phyloP scores from a whole-genome alignment of 768 basidiomycete genomes.

The Naganishia kalamii region DNA sequence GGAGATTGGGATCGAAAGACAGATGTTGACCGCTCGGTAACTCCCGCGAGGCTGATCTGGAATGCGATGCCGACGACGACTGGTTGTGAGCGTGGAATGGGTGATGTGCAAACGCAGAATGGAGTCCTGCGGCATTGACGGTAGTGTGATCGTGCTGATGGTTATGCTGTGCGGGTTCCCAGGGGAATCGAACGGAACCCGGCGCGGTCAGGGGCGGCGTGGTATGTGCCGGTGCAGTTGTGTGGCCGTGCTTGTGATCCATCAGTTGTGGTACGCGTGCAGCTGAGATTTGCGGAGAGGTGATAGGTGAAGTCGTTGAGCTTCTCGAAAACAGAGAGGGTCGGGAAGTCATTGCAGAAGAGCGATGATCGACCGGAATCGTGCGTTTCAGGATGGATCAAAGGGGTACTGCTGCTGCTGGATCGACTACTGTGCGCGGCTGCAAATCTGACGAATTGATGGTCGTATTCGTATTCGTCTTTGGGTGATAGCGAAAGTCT shows the following conservation, averaged over 20 bases:
- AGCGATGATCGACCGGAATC: neutral
- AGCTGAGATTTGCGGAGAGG: neutral
- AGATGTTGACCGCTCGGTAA: neutral
- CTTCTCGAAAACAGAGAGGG: neutral
- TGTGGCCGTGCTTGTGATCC: neutral
- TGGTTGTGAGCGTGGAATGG: slow-evolving; percentile 2
- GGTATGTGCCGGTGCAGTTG: neutral
- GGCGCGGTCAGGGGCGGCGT: neutral
- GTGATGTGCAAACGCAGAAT: slow-evolving; percentile 7
- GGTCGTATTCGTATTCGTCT: no score
- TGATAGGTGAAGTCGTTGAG: neutral
- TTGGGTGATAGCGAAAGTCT: no score
- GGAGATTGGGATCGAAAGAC: slow-evolving; percentile 7
- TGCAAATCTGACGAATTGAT: slow-evolving; percentile 2
- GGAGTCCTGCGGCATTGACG: slow-evolving; percentile 10
- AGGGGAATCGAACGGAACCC: neutral
- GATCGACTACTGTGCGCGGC: neutral
- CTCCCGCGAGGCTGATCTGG: slow-evolving; percentile 1
- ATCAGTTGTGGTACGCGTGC: neutral
- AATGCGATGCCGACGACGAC: neutral
- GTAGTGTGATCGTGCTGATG: slow-evolving; percentile 2
- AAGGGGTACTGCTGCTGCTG: neutral
- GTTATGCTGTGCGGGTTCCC: slow-evolving; percentile 1
- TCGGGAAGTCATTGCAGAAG: neutral
- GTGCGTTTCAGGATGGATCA: slow-evolving; percentile 8